phyloP scores from a whole-genome alignment of 2,329 filamentous ascomycete species.

The Aspergillus sergii region DNA sequence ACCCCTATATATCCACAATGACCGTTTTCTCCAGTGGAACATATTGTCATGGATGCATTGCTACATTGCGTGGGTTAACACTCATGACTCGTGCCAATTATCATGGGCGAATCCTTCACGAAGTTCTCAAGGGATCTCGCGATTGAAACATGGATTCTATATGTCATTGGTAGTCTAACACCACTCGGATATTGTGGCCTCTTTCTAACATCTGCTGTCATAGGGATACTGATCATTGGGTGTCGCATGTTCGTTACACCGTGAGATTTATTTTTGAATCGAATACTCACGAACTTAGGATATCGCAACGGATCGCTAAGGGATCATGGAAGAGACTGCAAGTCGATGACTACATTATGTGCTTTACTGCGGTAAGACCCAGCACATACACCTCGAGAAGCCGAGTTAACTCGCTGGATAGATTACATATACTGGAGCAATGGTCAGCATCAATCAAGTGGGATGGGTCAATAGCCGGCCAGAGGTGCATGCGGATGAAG shows the following conservation, averaged over 20 bases:
- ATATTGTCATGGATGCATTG: background rate
- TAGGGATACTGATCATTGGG: background rate
- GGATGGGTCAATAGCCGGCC: background rate
- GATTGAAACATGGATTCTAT: background rate
- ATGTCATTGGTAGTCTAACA: background rate
- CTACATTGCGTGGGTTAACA: background rate
- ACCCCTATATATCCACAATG: background rate
- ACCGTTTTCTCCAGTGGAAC: rapidly evolving
- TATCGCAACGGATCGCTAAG: background rate
- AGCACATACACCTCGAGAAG: background rate
- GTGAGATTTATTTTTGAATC: background rate
- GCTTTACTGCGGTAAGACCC: background rate
- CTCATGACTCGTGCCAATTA: background rate
- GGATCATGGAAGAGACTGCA: background rate
- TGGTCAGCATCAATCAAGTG: background rate
- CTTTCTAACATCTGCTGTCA: background rate
- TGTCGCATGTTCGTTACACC: background rate
- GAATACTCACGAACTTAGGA: background rate
- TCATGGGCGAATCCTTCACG: background rate
- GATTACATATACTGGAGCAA: background rate
- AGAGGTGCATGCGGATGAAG: background rate
- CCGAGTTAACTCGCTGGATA: background rate
- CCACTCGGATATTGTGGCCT: background rate
- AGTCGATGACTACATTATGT: background rate
- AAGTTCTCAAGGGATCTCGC: background rate